These are phyloP conservation scores for Verticillium isaacii DNA, from an alignment of 2,329 filamentous ascomycete genomes.

Conservation along the genomic window DNA sequence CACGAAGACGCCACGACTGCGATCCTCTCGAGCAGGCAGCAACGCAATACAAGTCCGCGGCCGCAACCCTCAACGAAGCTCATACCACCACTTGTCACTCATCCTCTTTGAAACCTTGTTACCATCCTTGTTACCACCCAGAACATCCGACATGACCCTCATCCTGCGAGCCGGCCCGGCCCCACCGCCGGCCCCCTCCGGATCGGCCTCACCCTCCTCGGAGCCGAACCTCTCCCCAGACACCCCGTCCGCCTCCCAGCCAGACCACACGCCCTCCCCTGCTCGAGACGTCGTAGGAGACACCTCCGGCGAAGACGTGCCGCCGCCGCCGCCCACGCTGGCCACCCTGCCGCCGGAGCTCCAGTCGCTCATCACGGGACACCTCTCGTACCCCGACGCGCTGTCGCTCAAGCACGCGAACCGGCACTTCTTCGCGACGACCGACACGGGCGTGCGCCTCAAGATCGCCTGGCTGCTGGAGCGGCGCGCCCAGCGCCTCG, in stretches of 20 bases:
- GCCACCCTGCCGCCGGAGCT: conserved; percentile 59
- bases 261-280: not conserved
- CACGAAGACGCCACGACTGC: not conserved
- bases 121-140: not conserved
- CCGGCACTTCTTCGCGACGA: conserved; percentile 57
- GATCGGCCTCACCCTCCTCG: not conserved
- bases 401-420: conserved; percentile 65
- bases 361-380: conserved; percentile 56
- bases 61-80: not conserved
- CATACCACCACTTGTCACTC: not conserved
- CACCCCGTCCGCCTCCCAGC: not conserved
- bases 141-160: not conserved
- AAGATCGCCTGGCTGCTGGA: conserved; percentile 68
- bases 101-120: not conserved
- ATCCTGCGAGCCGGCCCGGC: not conserved
- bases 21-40: not conserved
- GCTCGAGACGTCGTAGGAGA: not conserved
- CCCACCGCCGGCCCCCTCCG: not conserved
- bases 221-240: not conserved
- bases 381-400: conserved; percentile 66
- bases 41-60: not conserved
- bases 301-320: not conserved
- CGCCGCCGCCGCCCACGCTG: conserved; percentile 22
- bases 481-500: conserved; percentile 56
- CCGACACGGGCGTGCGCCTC: conserved; percentile 60